A percentile compares a stretch with the other conserved stretches of the same genome.
Conservation (phyloP, 108 stramenopile species). For the Poteriospumella lacustris region DNA sequence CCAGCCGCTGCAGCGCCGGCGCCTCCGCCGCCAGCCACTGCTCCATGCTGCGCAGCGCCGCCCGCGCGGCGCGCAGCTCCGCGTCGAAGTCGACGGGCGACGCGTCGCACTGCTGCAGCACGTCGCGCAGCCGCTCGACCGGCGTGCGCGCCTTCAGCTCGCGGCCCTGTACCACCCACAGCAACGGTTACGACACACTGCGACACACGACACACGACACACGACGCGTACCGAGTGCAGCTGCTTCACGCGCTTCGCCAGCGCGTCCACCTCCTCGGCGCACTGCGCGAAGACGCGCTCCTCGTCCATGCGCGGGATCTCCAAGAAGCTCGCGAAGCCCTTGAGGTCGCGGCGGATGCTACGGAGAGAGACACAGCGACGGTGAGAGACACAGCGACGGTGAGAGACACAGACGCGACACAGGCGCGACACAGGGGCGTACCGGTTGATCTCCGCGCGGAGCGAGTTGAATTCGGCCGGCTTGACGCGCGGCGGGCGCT, state of each 20-base stretch:
- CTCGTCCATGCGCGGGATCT: background rate
- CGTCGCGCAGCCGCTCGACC: background rate
- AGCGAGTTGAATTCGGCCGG: too few relatives aligned
- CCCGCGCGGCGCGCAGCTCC: background rate
- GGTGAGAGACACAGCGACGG: background rate
- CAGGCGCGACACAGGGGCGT: too few relatives aligned
- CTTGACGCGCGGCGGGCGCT: background rate
- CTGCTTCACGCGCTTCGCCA: background rate
- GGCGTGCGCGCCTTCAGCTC: background rate
- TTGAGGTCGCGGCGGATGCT: background rate
- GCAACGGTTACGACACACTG: background rate
- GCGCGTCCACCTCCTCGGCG: background rate
- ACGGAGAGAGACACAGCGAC: background rate
- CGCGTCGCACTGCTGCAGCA: background rate
- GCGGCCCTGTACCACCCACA: too few relatives aligned
- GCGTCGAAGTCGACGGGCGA: background rate
- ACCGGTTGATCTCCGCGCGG: too few relatives aligned
- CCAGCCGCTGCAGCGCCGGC: background rate
- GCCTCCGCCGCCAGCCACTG: background rate
- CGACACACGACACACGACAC: background rate
- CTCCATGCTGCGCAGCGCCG: background rate
- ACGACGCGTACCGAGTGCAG: background rate
- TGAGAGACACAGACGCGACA: background rate
- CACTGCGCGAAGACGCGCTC: background rate
- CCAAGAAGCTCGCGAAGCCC: background rate